Percentiles rank a stretch among this genome's conserved stretches.
These are phyloP conservation scores for Bipolaris sorokiniana DNA, from an alignment of 2,329 filamentous ascomycete species.

Conservation along the genomic window DNA sequence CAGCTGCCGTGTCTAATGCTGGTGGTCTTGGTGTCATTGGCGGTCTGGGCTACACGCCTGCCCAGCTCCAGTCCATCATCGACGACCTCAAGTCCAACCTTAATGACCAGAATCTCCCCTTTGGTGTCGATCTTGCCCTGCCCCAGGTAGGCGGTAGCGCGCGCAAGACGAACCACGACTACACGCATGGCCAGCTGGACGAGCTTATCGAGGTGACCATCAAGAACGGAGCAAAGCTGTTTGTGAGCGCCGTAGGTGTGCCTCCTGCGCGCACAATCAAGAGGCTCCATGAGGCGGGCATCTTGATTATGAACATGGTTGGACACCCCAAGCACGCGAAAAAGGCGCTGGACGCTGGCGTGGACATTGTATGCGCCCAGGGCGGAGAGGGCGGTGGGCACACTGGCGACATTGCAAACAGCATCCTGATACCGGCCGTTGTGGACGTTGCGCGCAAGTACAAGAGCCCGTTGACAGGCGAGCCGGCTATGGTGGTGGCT, in stretches of 20 bases:
- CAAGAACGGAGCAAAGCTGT: constrained; percentile 80
- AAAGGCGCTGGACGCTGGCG: constrained; percentile 84
- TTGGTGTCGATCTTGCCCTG: constrained; percentile 89
- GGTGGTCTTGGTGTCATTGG: constrained; percentile 74
- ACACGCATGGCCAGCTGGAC: constrained; percentile 86
- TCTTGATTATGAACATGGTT: constrained; percentile 97
- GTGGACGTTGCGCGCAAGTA: constrained; percentile 81
- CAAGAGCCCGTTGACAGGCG: constrained; percentile 71
- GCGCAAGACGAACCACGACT: constrained; percentile 93
- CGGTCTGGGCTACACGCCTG: constrained; percentile 59
- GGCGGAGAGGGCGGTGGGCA: constrained; percentile 93
- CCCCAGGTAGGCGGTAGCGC: constrained; percentile 85
- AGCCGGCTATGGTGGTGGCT: constrained; percentile 79
- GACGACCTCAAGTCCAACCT: constrained; percentile 83
- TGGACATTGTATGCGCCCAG: constrained; percentile 91
- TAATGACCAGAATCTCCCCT: constrained; percentile 70
- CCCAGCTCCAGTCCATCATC: constrained; percentile 79
- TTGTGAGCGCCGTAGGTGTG: constrained; percentile 87
- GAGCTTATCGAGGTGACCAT: constrained; percentile 88
- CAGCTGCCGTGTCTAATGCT: constrained; percentile 69
- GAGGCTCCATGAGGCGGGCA: constrained; percentile 76
- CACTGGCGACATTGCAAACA: constrained; percentile 84
- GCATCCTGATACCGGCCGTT: constrained; percentile 84
- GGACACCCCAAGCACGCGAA: constrained; percentile 88
- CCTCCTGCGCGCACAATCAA: constrained; percentile 77